Percentiles rank a stretch among this genome's conserved stretches.
Conservation (phyloP, 129 eudicot species). For the Centella asiatica region DNA sequence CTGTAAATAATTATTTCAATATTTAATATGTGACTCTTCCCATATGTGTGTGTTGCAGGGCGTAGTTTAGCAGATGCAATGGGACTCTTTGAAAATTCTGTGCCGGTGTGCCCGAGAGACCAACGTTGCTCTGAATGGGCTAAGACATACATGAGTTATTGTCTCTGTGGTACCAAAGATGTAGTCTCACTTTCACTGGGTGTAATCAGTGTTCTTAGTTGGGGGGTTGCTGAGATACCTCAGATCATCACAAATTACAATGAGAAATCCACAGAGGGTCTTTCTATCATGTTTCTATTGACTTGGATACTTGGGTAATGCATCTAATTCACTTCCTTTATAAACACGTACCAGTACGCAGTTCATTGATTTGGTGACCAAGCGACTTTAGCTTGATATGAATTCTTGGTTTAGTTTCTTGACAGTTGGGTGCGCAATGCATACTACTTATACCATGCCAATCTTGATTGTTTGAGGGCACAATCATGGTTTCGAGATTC, state of each 20-base stretch:
- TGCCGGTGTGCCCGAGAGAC: slow-evolving; percentile 36
- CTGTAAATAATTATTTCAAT: background rate
- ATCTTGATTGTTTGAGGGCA: no score
- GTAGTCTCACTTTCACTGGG: slow-evolving; percentile 54
- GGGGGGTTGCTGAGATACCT: slow-evolving; percentile 78
- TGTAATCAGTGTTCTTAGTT: slow-evolving; percentile 47
- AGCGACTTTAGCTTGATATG: background rate
- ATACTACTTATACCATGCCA: background rate
- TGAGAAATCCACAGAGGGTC: slow-evolving; percentile 59
- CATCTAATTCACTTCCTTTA: background rate
- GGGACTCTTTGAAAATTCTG: slow-evolving; percentile 30
- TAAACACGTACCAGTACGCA: background rate
- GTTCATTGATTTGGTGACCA: background rate
- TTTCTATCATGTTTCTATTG: slow-evolving; percentile 47
- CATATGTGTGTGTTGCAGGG: background rate
- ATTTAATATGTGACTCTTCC: background rate
- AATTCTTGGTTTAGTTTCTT: background rate
- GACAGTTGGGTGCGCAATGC: background rate
- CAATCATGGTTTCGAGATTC: no score
- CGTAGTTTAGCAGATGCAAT: slow-evolving; percentile 20
- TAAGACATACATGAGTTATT: slow-evolving; percentile 36
- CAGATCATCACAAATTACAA: slow-evolving; percentile 58
- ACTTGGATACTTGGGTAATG: slow-evolving; percentile 77
- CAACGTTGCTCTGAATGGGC: slow-evolving; percentile 55
- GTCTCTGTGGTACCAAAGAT: slow-evolving; percentile 52